These are phyloP conservation scores for Umbellularia californica DNA, from an alignment of 164 flowering plant species.

Conservation along the genomic window DNA sequence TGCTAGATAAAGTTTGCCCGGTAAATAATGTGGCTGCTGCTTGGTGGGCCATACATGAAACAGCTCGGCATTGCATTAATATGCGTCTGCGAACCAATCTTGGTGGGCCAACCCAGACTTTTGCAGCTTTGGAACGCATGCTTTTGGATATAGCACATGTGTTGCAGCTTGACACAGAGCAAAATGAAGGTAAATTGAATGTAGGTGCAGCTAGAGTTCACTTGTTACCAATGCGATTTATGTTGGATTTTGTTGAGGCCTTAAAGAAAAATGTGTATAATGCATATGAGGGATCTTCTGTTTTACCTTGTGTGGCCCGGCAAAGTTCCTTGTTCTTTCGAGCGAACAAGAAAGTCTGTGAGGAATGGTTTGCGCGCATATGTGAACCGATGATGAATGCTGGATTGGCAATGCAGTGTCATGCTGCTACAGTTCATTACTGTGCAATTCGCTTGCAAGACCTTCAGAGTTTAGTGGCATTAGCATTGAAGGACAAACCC, in stretches of 20 bases:
- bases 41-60: constrained; percentile 97
- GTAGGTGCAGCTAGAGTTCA: constrained; percentile 69
- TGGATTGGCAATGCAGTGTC: constrained; percentile 81
- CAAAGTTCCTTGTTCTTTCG: constrained; percentile 84
- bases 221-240: constrained; percentile 80
- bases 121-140: constrained; percentile 97
- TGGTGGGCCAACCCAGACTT: constrained; percentile 97
- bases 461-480: constrained; percentile 47
- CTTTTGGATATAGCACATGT: constrained; percentile 76
- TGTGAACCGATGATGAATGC: constrained; percentile 99
- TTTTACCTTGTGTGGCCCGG: constrained; percentile 50
- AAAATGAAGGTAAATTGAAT: constrained; percentile 66
- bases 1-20: constrained; percentile 60
- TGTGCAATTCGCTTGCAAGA: constrained; percentile 73
- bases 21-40: constrained; percentile 76
- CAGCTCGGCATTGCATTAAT: constrained; percentile 78
- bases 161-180: constrained; percentile 69
- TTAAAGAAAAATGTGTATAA: constrained; percentile 88
- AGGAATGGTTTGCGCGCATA: constrained; percentile 98
- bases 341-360: constrained; percentile 96
- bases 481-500: constrained; percentile 57
- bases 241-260: constrained; percentile 92
- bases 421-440: constrained; percentile 75
- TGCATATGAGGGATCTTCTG: constrained; percentile 90
- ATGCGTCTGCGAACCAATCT: constrained; percentile 90